Evolutionary conservation across 805 yeast species (phyloP), one percentile per base, ranked within the genome.

Genomic region (Candida suzukii): DNA sequence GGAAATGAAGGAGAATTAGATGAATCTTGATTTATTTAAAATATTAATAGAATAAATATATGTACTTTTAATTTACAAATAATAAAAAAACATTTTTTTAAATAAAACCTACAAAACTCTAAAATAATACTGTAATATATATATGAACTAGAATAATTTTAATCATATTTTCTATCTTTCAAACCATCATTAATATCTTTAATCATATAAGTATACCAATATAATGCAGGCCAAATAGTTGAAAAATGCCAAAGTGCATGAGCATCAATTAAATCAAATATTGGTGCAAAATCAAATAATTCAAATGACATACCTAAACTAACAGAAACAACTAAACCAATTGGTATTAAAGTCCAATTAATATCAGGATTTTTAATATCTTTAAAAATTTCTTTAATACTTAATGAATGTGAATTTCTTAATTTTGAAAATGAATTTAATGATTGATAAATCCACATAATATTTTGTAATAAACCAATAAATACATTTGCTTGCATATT

Each of bases 231-330:
- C 54, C 87, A 59, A 2, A 90, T 79, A 0, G 99, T 93, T 18
- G 86, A 76, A 22, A 84, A 70, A 58, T 93, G 99, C 99, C 99
- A 93, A 31, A 91, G 54, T 0, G 96, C 78, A 61, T 93, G 99
- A 0, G 96, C 95, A 63, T 93, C 99, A 0, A 93, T 52, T 31
- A 85, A 70, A 50, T 73, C 83, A 39, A 53, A 64, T 30, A 83
- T 57, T 14, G 85, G 93, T 4, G 95, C 75, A 58, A 93, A 93
- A 61, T 91, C 99, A 61, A 88, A 84, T 29, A 91, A 63, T 58
- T 91, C 99, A 48, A 91, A 74, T n/a, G 83, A 70, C 93, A 88
- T 87, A 1, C 95, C 97, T 20, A 73, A 51, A 2, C 76, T 53
- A 11, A 90, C 82, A 32, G 69, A 56, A 0, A 63, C 44, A 10